Conservation (phyloP, 495 filamentous ascomycete species). For the Xylaria nigripes region DNA sequence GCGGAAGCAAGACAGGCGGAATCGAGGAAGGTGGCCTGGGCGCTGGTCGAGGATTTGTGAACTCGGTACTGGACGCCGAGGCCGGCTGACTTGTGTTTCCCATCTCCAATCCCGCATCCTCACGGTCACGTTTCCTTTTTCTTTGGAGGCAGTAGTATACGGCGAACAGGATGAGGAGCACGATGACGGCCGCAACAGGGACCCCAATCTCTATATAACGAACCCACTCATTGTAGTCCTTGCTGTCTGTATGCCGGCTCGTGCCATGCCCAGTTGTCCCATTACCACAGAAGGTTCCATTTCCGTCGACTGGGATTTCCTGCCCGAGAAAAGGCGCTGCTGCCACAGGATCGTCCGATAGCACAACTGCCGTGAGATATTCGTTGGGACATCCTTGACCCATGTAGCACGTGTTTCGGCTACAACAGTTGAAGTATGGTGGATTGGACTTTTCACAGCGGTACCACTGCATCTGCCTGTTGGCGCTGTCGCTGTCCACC, state of each 20-base stretch:
- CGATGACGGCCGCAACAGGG: not conserved
- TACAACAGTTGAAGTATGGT: not conserved
- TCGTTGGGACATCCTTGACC: not conserved
- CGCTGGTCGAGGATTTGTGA: not conserved
- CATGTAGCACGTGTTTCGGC: not conserved
- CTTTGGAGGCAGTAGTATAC: not conserved
- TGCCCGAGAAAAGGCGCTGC: not conserved
- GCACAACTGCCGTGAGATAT: not conserved
- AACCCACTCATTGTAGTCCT: not conserved
- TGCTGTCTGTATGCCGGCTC: not conserved
- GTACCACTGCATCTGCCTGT: not conserved
- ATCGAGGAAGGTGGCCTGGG: not conserved
- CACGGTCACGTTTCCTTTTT: not conserved
- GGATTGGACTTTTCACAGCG: not conserved
- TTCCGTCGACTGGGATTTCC: too few species aligned
- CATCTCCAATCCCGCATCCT: not conserved
- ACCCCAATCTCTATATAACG: not conserved
- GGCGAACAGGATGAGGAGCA: not conserved
- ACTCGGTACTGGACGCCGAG: not conserved
- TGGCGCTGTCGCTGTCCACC: not conserved
- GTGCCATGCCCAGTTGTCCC: not conserved
- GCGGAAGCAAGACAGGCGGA: not conserved
- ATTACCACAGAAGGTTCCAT: not conserved
- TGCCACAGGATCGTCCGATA: not conserved
- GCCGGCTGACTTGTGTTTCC: not conserved